Evolutionary conservation across 495 filamentous ascomycete genomes (phyloP).

Genomic region (Neurospora sp.): DNA sequence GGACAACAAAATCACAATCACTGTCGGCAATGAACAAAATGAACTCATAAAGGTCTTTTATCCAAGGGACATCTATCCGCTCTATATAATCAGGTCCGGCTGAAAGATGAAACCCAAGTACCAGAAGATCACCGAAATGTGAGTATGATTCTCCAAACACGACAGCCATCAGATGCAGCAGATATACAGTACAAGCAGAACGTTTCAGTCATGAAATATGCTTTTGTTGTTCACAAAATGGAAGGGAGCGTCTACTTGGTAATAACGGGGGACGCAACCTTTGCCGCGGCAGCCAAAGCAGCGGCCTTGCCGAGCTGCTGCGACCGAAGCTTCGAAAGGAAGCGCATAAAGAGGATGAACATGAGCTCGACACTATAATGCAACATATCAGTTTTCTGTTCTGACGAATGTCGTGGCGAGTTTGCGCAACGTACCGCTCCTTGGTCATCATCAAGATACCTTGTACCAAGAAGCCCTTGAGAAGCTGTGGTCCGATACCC

Average conservation of each 20-base stretch:
- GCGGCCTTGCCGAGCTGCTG: conserved; percentile 63
- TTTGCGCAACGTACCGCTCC: conserved; percentile 62
- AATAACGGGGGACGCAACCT: conserved; percentile 34
- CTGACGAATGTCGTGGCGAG: not conserved
- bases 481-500: conserved; percentile 87
- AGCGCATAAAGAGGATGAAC: conserved; percentile 80
- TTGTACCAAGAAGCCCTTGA: conserved; percentile 89
- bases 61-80: not conserved
- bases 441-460: conserved; percentile 99
- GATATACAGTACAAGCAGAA: conserved; percentile 1
- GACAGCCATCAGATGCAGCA: not conserved
- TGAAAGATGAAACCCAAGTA: not conserved
- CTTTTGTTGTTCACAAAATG: not conserved
- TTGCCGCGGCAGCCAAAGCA: conserved; percentile 43
- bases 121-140: not conserved
- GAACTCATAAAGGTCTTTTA: not conserved
- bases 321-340: conserved; percentile 58
- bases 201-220: not conserved
- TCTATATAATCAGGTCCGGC: not conserved
- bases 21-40: not conserved
- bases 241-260: conserved; percentile 26
- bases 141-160: not conserved
- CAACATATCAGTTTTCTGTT: conserved; percentile 12
- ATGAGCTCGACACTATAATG: conserved; percentile 69
- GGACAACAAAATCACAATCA: not conserved